Percentiles rank a stretch among this genome's conserved stretches.
phyloP scores from a whole-genome alignment of 2,329 filamentous ascomycete species.

The Zalaria obscura region DNA sequence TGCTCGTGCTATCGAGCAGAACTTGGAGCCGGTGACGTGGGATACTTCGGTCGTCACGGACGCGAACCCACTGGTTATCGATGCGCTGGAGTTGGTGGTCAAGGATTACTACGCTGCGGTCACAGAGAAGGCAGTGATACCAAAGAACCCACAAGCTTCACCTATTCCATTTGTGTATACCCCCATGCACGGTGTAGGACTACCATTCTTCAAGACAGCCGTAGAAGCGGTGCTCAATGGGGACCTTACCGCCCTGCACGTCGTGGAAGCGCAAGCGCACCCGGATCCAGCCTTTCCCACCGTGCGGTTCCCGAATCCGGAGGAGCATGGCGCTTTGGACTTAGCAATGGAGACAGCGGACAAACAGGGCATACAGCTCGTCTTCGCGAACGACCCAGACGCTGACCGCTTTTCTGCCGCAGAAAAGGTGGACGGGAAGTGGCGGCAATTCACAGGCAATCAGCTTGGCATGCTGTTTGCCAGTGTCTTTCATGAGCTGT shows the following conservation, averaged over 20 bases:
- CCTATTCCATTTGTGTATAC: conserved; percentile 38
- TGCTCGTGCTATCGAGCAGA: conserved; percentile 39
- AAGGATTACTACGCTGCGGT: conserved; percentile 2
- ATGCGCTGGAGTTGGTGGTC: conserved; percentile 1
- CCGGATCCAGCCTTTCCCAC: conserved; percentile 51
- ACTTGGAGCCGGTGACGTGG: conserved; percentile 38
- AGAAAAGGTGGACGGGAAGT: conserved; percentile 40
- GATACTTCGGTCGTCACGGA: conserved; percentile 11
- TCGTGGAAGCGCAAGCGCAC: conserved; percentile 37
- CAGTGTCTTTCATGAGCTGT: conserved; percentile 39
- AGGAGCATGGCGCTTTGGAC: conserved; percentile 48
- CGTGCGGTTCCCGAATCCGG: conserved; percentile 50
- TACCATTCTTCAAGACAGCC: conserved; percentile 31
- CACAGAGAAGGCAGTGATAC: background rate
- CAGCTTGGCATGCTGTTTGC: conserved; percentile 48
- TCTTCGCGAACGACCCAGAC: conserved; percentile 51
- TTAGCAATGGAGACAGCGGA: conserved; percentile 43
- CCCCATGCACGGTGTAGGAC: conserved; percentile 42
- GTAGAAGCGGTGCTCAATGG: background rate
- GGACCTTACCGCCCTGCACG: conserved; percentile 20
- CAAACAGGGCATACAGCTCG: conserved; percentile 30
- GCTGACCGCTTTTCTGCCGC: conserved; percentile 50
- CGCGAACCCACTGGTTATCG: background rate
- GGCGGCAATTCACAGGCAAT: conserved; percentile 51
- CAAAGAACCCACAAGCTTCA: background rate